Percentiles rank a stretch among this genome's conserved stretches.
Evolutionary conservation across 23 red algal species (phyloP).

Genomic region (Chondrus crispus): DNA sequence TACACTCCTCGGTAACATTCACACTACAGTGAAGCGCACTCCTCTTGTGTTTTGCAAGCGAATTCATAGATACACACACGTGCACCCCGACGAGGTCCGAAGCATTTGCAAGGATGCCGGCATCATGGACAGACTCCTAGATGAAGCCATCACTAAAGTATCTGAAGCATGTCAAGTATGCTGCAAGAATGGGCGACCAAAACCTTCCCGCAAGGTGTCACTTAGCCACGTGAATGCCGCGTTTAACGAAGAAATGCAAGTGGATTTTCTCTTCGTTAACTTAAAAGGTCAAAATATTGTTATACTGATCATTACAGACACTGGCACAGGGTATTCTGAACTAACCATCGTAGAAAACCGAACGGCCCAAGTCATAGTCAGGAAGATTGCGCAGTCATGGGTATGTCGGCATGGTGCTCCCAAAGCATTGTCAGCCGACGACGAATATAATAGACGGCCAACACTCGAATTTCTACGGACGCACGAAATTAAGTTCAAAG

Average conservation of each 20-base stretch:
- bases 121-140: background rate
- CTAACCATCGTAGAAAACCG: background rate
- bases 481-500: background rate
- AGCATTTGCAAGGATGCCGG: background rate
- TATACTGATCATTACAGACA: slow-evolving; percentile 18
- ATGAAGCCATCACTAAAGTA: background rate
- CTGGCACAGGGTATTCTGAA: slow-evolving; percentile 22
- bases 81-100: background rate
- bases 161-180: background rate
- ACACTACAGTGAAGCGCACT: background rate
- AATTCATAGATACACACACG: slow-evolving; percentile 13
- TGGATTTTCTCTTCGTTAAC: slow-evolving; percentile 13
- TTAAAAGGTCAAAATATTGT: background rate
- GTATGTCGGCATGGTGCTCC: background rate
- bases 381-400: background rate
- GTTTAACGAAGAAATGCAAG: slow-evolving; percentile 26
- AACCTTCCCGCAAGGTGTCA: slow-evolving; percentile 21
- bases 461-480: background rate
- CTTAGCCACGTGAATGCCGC: slow-evolving; percentile 35
- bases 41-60: background rate
- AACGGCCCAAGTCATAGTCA: background rate
- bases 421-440: background rate
- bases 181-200: background rate
- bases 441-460: background rate
- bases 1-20: background rate